Percentiles rank a stretch among this genome's conserved stretches.
Conservation (phyloP, 768 basidiomycete species). For the Leccinum longicurvipes region DNA sequence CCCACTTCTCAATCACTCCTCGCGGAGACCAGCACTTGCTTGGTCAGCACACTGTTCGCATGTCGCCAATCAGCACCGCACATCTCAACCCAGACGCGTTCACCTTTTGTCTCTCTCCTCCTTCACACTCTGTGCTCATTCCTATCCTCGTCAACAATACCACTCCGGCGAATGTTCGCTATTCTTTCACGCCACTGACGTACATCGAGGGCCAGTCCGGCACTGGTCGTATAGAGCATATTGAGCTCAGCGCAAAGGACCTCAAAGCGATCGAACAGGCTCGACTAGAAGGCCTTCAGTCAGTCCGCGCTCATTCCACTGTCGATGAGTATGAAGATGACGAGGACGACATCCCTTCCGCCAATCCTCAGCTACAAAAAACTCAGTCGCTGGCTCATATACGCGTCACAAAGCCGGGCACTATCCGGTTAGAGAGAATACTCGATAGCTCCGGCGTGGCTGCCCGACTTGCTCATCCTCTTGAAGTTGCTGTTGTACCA, state of each 20-base stretch:
- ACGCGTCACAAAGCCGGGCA: conserved; percentile 67
- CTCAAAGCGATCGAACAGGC: conserved; percentile 63
- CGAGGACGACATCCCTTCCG: conserved; percentile 29
- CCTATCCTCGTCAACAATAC: conserved; percentile 93
- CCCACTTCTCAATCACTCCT: conserved; percentile 33
- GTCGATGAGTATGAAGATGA: conserved; percentile 74
- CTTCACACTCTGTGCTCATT: conserved; percentile 56
- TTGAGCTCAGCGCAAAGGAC: conserved; percentile 61
- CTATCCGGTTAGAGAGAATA: conserved; percentile 70
- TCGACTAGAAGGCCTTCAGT: conserved; percentile 50
- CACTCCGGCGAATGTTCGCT: conserved; percentile 63
- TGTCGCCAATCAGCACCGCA: conserved; percentile 93
- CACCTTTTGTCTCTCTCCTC: conserved; percentile 68
- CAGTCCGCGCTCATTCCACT: conserved; percentile 40
- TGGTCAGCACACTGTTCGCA: conserved; percentile 88
- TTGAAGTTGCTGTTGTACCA: conserved; percentile 70
- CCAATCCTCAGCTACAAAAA: conserved; percentile 55
- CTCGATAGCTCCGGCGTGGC: conserved; percentile 66
- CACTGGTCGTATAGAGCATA: conserved; percentile 45
- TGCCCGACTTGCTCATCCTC: conserved; percentile 64
- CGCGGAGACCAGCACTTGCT: conserved; percentile 59
- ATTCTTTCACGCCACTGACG: conserved; percentile 68
- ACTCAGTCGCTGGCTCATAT: conserved; percentile 76
- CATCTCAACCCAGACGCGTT: conserved; percentile 75
- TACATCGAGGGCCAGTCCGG: conserved; percentile 38